phyloP scores from a whole-genome alignment of 306 rosid genomes.

The Quillaja saponaria region DNA sequence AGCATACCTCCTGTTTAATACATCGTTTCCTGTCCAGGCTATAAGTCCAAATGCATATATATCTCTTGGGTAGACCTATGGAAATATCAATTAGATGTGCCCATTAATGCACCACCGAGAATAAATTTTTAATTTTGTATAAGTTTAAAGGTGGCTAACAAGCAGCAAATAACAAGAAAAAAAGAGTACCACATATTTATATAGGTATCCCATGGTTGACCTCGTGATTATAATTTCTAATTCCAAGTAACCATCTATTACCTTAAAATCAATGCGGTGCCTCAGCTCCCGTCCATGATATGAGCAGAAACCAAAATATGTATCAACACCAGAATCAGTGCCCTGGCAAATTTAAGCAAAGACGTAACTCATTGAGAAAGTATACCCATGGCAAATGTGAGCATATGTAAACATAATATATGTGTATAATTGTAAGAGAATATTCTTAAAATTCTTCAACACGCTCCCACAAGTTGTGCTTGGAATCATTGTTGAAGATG shows the following conservation, averaged over 20 bases:
- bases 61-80: conserved; percentile 80
- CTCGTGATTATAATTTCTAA: background rate
- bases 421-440: no score
- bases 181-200: background rate
- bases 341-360: conserved; percentile 53
- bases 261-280: conserved; percentile 91
- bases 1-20: conserved; percentile 76
- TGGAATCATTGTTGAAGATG: no score
- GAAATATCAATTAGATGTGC: conserved; percentile 20
- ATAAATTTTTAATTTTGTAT: background rate
- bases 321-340: conserved; percentile 83
- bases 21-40: conserved; percentile 97
- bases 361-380: no score
- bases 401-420: no score
- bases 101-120: background rate
- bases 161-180: conserved; percentile 12
- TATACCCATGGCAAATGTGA: no score
- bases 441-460: no score
- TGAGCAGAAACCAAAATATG: conserved; percentile 89
- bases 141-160: conserved; percentile 11
- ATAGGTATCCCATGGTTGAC: conserved; percentile 9
- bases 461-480: no score
- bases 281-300: conserved; percentile 85
- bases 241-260: conserved; percentile 15
- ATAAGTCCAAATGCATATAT: conserved; percentile 83